These are phyloP conservation scores for Ceratobasidium sp. DNA, from an alignment of 1,284 basidiomycete genomes.

Conservation along the genomic window DNA sequence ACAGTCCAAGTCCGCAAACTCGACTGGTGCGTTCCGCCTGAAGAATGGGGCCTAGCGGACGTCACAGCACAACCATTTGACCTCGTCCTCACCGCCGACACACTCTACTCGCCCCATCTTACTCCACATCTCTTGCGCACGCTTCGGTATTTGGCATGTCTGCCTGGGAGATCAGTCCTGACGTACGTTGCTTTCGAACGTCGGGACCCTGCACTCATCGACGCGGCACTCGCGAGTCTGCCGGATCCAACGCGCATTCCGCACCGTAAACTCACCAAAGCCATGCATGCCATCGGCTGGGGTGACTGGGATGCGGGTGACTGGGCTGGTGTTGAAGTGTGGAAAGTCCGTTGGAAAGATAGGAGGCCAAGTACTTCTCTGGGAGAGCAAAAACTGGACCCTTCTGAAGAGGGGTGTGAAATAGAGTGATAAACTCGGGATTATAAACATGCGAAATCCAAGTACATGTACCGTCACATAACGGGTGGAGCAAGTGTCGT, in stretches of 20 bases:
- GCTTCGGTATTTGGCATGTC: conserved; percentile 64
- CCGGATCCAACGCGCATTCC: conserved; percentile 64
- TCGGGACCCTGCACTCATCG: conserved; percentile 75
- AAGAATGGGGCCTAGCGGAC: conserved; percentile 67
- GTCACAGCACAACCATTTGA: conserved; percentile 69
- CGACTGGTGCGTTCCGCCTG: conserved; percentile 70
- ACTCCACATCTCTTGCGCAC: conserved; percentile 76
- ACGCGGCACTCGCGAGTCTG: conserved; percentile 67
- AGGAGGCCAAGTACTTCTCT: no score
- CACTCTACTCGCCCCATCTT: conserved; percentile 76
- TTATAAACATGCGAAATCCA: not conserved
- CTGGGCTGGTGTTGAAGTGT: conserved; percentile 82
- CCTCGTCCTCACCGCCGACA: conserved; percentile 86
- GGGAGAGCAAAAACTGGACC: not conserved
- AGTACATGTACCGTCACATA: conserved; percentile 8
- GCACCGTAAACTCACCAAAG: conserved; percentile 68
- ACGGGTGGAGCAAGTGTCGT: no score
- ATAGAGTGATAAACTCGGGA: not conserved
- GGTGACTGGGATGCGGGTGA: conserved; percentile 69
- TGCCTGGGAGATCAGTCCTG: conserved; percentile 59
- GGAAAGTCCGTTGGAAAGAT: conserved; percentile 58
- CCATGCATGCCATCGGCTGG: conserved; percentile 67
- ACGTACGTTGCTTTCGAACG: conserved; percentile 78
- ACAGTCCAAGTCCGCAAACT: conserved; percentile 67
- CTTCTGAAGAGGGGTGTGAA: not conserved